These are phyloP conservation scores for Fraxinus nigra DNA, from an alignment of 305 asterid genomes.

Conservation along the genomic window DNA sequence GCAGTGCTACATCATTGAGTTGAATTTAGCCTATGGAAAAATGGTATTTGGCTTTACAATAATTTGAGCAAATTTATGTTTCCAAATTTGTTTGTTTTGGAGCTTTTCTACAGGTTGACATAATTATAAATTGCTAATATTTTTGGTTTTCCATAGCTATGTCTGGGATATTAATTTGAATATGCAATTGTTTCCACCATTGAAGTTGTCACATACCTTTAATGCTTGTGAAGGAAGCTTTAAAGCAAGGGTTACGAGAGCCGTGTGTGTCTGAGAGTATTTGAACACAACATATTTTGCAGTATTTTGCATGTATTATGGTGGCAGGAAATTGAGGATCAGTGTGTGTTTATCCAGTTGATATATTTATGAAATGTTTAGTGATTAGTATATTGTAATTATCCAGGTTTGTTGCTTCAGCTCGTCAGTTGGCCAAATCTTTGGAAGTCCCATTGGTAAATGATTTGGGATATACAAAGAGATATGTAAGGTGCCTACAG, in stretches of 20 bases:
- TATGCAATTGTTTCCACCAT: background rate
- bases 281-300: background rate
- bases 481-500: conserved; percentile 97
- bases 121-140: background rate
- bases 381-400: conserved; percentile 1
- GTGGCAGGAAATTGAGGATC: background rate
- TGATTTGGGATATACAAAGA: conserved; percentile 92
- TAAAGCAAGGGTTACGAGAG: background rate
- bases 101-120: background rate
- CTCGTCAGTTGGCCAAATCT: conserved; percentile 93
- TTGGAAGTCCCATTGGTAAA: conserved; percentile 95
- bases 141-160: background rate
- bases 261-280: background rate
- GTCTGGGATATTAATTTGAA: background rate
- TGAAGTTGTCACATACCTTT: background rate
- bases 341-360: background rate
- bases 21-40: background rate
- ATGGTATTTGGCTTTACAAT: background rate
- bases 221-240: background rate
- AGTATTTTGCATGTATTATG: background rate
- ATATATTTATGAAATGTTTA: background rate
- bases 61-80: background rate
- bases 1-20: background rate
- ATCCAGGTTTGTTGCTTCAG: conserved; percentile 86
- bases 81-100: background rate